Percentiles rank a stretch among this genome's conserved stretches.
phyloP scores from a whole-genome alignment of 139 green algal species.

The Coelastrella sp. region DNA sequence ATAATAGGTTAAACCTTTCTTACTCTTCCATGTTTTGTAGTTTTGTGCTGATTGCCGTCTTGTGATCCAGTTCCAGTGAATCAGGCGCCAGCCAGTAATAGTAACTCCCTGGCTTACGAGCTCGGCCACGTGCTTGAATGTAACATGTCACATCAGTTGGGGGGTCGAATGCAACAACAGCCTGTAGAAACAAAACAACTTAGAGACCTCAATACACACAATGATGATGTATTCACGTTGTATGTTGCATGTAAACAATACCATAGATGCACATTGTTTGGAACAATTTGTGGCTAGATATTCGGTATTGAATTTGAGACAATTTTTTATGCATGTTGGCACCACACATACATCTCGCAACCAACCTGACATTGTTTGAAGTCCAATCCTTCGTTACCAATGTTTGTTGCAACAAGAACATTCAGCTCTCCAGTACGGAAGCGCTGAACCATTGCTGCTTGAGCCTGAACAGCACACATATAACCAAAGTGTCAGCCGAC shows the following conservation, averaged over 20 bases:
- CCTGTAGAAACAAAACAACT: background rate
- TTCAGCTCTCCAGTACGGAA: conserved; percentile 51
- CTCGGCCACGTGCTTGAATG: conserved; percentile 29
- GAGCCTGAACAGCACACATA: conserved; percentile 38
- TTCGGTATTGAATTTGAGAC: no score
- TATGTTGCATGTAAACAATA: no score
- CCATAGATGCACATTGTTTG: no score
- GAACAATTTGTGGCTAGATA: no score
- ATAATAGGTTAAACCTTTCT: no score
- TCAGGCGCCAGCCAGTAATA: conserved; percentile 30
- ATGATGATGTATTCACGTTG: no score
- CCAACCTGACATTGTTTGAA: conserved; percentile 42
- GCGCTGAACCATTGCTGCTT: conserved; percentile 14
- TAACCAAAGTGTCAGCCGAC: no score
- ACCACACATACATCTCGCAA: background rate
- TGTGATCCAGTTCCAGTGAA: background rate
- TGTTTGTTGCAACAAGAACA: conserved; percentile 50
- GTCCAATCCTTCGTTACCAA: conserved; percentile 60
- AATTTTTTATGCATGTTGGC: no score
- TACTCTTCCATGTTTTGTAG: background rate
- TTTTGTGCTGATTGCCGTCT: background rate
- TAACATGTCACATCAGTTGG: conserved; percentile 17
- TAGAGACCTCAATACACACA: no score
- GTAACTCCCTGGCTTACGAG: conserved; percentile 1
- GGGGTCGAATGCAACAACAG: conserved; percentile 30